Percentiles rank a stretch among this genome's conserved stretches.
phyloP scores from a whole-genome alignment of 768 basidiomycete species.

The Kwoniella mangroviensis region DNA sequence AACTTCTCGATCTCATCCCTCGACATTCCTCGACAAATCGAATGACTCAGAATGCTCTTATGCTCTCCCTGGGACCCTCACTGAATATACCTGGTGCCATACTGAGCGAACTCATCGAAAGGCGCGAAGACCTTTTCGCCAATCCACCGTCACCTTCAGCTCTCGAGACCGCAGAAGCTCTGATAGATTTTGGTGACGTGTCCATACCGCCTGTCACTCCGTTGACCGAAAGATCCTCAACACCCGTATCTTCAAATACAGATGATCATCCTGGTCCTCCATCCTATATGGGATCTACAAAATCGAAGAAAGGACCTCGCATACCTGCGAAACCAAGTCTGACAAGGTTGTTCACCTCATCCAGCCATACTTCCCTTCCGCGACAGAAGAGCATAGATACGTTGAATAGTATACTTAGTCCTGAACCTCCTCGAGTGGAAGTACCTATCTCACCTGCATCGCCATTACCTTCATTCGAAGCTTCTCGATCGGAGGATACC shows the following conservation, averaged over 20 bases:
- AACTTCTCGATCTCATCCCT: conserved; percentile 75
- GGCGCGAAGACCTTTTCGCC: conserved; percentile 40
- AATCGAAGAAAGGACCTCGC: conserved; percentile 26
- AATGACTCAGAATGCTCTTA: conserved; percentile 88
- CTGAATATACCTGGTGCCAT: conserved; percentile 52
- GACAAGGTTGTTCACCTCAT: conserved; percentile 34
- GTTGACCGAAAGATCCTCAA: conserved; percentile 12
- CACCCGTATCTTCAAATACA: neutral
- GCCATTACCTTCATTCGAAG: conserved; percentile 33
- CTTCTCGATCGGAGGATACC: neutral
- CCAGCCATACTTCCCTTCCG: conserved; percentile 4
- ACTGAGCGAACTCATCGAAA: conserved; percentile 46
- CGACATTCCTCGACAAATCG: conserved; percentile 73
- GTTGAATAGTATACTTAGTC: conserved; percentile 28
- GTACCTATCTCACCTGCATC: conserved; percentile 24
- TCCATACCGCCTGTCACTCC: conserved; percentile 20
- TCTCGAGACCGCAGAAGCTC: conserved; percentile 24
- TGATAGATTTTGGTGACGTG: conserved; percentile 48
- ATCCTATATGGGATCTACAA: conserved; percentile 3
- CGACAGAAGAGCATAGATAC: conserved; percentile 16
- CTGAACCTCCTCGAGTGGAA: conserved; percentile 46
- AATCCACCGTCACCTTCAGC: conserved; percentile 31
- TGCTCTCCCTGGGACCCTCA: conserved; percentile 81
- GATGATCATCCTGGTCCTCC: conserved; percentile 1
- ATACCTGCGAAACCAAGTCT: conserved; percentile 42